These are phyloP conservation scores for Euphorbia celastroides DNA, from an alignment of 441 rosid genomes.

Conservation along the genomic window DNA sequence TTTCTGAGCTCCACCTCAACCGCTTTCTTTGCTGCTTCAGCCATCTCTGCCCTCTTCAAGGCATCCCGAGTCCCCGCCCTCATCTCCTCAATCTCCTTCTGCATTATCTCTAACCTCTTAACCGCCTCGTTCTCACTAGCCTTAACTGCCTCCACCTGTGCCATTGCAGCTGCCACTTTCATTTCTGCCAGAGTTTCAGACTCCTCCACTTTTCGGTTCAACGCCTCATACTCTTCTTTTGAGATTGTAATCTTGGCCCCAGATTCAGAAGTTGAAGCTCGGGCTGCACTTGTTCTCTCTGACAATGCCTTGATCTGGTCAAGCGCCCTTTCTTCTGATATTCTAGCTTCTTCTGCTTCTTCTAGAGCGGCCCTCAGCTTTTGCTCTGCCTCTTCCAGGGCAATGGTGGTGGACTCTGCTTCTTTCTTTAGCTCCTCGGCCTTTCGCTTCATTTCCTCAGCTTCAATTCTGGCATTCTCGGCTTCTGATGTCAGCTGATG, in stretches of 20 bases:
- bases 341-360: slow-evolving; percentile 84
- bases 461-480: slow-evolving; percentile 53
- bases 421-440: slow-evolving; percentile 62
- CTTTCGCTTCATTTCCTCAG: slow-evolving; percentile 64
- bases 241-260: slow-evolving; percentile 77
- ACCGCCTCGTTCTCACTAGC: slow-evolving; percentile 85
- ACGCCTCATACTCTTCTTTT: slow-evolving; percentile 67
- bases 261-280: slow-evolving; percentile 67
- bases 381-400: slow-evolving; percentile 68
- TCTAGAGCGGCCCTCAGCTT: slow-evolving; percentile 58
- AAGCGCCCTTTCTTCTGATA: slow-evolving; percentile 57
- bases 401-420: slow-evolving; percentile 52
- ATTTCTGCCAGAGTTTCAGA: slow-evolving; percentile 72
- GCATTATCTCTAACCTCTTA: slow-evolving; percentile 58
- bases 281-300: slow-evolving; percentile 67
- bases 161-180: slow-evolving; percentile 94
- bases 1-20: slow-evolving; percentile 90
- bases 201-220: slow-evolving; percentile 75
- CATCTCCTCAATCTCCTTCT: slow-evolving; percentile 73
- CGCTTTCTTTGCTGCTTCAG: slow-evolving; percentile 88
- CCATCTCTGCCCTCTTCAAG: slow-evolving; percentile 84
- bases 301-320: slow-evolving; percentile 62
- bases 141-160: slow-evolving; percentile 89
- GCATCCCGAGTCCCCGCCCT: slow-evolving; percentile 61
- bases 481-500: slow-evolving; percentile 63